Evolutionary conservation across 192 early-diverging fungal genomes (phyloP).

Genomic region (Podochytrium sp.): DNA sequence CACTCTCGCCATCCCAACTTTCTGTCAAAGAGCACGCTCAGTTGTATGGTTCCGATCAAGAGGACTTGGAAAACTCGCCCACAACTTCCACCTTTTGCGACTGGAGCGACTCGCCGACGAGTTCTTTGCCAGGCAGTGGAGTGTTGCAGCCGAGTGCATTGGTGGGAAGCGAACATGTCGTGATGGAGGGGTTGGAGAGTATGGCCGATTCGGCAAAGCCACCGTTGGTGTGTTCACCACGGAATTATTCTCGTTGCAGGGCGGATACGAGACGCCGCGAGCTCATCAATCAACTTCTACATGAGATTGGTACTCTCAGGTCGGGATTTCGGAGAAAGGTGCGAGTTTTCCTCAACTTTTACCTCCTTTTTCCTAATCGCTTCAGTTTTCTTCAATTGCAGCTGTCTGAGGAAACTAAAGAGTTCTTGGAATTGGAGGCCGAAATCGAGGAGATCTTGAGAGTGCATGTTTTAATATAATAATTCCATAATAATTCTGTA

Average conservation of each 20-base stretch:
- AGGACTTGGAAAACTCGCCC: not conserved
- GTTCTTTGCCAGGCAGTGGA: not conserved
- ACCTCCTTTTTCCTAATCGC: not conserved
- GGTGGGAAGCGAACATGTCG: not conserved
- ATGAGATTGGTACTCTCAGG: not conserved
- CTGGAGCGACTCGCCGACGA: not conserved
- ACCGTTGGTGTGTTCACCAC: not conserved
- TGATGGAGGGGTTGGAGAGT: not conserved
- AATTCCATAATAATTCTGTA: too few relatives aligned
- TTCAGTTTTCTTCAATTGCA: slow-evolving; percentile 4
- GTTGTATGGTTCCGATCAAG: not conserved
- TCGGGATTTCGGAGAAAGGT: slow-evolving; percentile 8
- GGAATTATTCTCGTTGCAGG: not conserved
- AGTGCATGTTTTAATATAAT: too few relatives aligned
- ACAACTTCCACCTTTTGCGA: not conserved
- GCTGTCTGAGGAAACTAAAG: not conserved
- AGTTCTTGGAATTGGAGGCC: not conserved
- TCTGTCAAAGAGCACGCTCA: too few relatives aligned
- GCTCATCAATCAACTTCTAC: not conserved
- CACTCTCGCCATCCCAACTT: too few relatives aligned
- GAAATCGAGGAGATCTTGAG: slow-evolving; percentile 11
- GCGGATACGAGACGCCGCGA: slow-evolving; percentile 8
- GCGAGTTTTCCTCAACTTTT: not conserved
- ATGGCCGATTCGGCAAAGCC: not conserved
- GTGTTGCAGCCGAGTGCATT: not conserved